Evolutionary conservation across 192 early-diverging fungal species (phyloP).

Genomic region (Coemansia sp.): DNA sequence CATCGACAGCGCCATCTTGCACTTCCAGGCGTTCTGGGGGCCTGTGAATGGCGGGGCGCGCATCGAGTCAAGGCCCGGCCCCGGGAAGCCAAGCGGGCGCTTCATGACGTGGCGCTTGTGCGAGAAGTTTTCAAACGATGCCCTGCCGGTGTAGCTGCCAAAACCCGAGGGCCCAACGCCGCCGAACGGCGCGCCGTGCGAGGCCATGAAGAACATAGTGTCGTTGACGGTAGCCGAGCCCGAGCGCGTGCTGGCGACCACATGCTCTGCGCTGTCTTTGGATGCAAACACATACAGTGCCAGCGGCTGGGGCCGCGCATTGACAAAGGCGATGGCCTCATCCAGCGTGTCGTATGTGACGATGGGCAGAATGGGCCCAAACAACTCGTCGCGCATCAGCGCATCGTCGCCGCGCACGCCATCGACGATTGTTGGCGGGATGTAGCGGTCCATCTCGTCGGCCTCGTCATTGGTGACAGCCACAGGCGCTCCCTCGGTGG

Average conservation of each 20-base stretch:
- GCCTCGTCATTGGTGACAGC: conserved; percentile 56
- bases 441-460: conserved; percentile 64
- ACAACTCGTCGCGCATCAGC: conserved; percentile 84
- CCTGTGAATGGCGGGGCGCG: conserved; percentile 39
- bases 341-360: conserved; percentile 63
- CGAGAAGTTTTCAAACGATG: conserved; percentile 78
- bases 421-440: conserved; percentile 82
- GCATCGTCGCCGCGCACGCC: conserved; percentile 62
- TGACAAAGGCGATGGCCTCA: conserved; percentile 65
- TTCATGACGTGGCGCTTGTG: conserved; percentile 67
- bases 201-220: conserved; percentile 61
- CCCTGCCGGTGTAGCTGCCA: conserved; percentile 79
- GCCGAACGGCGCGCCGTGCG: conserved; percentile 75
- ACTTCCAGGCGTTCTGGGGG: conserved; percentile 42
- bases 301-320: conserved; percentile 71
- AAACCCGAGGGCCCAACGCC: conserved; percentile 85
- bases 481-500: conserved; percentile 54
- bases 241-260: conserved; percentile 69
- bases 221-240: conserved; percentile 84
- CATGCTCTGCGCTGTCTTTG: conserved; percentile 54
- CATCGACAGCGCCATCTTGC: conserved; percentile 6
- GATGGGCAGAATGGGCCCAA: conserved; percentile 90
- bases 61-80: conserved; percentile 34
- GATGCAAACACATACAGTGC: conserved; percentile 75
- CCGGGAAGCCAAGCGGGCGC: conserved; percentile 40